These are phyloP conservation scores for Cutaneotrichosporon mucoides DNA, from an alignment of 1,284 basidiomycete species.

Conservation along the genomic window DNA sequence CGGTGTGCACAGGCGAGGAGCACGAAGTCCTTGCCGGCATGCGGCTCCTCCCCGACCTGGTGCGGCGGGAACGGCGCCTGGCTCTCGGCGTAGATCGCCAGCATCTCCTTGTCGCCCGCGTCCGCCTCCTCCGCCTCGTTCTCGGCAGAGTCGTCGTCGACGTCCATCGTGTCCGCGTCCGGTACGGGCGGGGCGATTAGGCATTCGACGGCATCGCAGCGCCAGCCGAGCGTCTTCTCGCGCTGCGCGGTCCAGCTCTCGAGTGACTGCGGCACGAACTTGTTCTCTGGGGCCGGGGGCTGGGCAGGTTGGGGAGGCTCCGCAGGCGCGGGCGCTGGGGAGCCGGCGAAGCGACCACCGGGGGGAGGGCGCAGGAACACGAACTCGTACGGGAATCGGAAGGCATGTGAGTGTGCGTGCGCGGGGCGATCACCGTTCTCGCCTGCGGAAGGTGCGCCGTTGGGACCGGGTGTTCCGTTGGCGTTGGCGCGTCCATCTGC, in stretches of 20 bases:
- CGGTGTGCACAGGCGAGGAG: slow-evolving; percentile 34
- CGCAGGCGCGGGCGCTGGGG: too few species aligned
- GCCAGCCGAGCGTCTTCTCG: slow-evolving; percentile 40
- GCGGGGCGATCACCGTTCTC: neutral
- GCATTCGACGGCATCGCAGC: slow-evolving; percentile 42
- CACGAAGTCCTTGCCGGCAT: slow-evolving; percentile 16
- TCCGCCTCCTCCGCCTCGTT: neutral
- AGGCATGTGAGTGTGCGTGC: neutral
- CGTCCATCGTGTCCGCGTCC: slow-evolving; percentile 16
- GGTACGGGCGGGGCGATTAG: slow-evolving; percentile 23
- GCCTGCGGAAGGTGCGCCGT: neutral
- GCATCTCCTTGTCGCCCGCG: slow-evolving; percentile 29
- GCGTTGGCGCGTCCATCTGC: too few species aligned
- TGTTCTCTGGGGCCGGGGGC: neutral
- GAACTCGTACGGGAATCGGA: slow-evolving; percentile 11
- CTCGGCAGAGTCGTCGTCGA: slow-evolving; percentile 10
- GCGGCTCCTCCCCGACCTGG: neutral
- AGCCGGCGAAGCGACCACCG: neutral
- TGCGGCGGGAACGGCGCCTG: slow-evolving; percentile 19
- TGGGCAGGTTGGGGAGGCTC: neutral
- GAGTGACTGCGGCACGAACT: slow-evolving; percentile 26
- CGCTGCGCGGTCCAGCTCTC: slow-evolving; percentile 35
- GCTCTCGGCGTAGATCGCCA: slow-evolving; percentile 28
- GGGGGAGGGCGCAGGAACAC: slow-evolving; percentile 6
- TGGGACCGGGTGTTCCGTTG: too few species aligned